These are phyloP conservation scores for Backusella macrospora DNA, from an alignment of 192 early-diverging fungal species.

Conservation along the genomic window DNA sequence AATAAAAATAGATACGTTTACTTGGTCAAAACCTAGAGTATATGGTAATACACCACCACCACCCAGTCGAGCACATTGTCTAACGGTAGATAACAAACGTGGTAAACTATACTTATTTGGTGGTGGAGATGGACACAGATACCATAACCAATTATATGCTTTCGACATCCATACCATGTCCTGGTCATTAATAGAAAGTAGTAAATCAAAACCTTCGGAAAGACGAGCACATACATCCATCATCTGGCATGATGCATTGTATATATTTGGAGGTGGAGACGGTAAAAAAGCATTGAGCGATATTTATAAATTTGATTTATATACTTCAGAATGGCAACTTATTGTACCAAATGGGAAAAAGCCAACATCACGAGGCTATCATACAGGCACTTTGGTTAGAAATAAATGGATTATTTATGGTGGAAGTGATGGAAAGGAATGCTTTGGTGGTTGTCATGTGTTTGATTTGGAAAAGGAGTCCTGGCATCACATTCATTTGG, in stretches of 20 bases:
- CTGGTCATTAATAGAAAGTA: slow-evolving; percentile 65
- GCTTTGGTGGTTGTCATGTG: slow-evolving; percentile 67
- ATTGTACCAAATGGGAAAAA: slow-evolving; percentile 52
- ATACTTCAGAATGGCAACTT: slow-evolving; percentile 55
- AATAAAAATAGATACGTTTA: slow-evolving; percentile 64
- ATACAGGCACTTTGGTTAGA: slow-evolving; percentile 83
- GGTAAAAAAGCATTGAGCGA: slow-evolving; percentile 81
- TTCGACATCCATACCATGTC: slow-evolving; percentile 72
- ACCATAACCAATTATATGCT: slow-evolving; percentile 78
- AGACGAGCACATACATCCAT: slow-evolving; percentile 80
- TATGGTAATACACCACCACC: slow-evolving; percentile 74
- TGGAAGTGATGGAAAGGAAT: slow-evolving; percentile 81
- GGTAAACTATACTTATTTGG: slow-evolving; percentile 75
- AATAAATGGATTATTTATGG: slow-evolving; percentile 81
- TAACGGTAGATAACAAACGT: slow-evolving; percentile 61
- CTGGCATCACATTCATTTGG: slow-evolving; percentile 67
- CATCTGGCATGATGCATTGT: slow-evolving; percentile 70
- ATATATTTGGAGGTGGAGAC: slow-evolving; percentile 91
- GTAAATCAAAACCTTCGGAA: slow-evolving; percentile 54
- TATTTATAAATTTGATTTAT: slow-evolving; percentile 64
- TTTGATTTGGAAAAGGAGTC: slow-evolving; percentile 56
- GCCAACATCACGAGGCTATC: slow-evolving; percentile 82
- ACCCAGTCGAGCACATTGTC: slow-evolving; percentile 83
- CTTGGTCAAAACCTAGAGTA: slow-evolving; percentile 74
- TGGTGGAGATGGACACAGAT: slow-evolving; percentile 81